Percentiles rank a stretch among this genome's conserved stretches.
These are phyloP conservation scores for Grosmannia serpens DNA, from an alignment of 2,329 filamentous ascomycete genomes.

Conservation along the genomic window DNA sequence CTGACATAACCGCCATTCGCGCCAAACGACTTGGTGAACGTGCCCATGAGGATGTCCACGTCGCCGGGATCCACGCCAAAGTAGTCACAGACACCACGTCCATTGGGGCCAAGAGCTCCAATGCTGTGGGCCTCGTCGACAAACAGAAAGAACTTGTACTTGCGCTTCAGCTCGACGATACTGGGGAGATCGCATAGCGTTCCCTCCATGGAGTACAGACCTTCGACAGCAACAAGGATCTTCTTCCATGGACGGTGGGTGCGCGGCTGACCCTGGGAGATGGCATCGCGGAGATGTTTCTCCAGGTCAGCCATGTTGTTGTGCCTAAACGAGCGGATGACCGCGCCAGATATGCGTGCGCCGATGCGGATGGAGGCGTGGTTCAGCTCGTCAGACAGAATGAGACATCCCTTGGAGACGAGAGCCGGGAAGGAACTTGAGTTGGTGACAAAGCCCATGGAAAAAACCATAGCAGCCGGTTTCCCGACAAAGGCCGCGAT, in stretches of 20 bases:
- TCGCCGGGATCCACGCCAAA: slow-evolving; percentile 81
- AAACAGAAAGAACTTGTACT: slow-evolving; percentile 95
- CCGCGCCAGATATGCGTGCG: slow-evolving; percentile 83
- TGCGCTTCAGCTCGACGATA: slow-evolving; percentile 74
- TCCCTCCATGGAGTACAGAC: slow-evolving; percentile 98
- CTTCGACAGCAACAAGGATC: slow-evolving; percentile 91
- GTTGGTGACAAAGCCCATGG: slow-evolving; percentile 98
- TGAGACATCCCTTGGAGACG: slow-evolving; percentile 82
- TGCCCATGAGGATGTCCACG: slow-evolving; percentile 96
- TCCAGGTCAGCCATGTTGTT: slow-evolving; percentile 90
- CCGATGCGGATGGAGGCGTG: slow-evolving; percentile 96
- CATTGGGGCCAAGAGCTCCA: slow-evolving; percentile 77
- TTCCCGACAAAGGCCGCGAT: slow-evolving; percentile 91
- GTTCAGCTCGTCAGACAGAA: slow-evolving; percentile 95
- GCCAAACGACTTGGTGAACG: slow-evolving; percentile 94
- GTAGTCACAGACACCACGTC: slow-evolving; percentile 93
- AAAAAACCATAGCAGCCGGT: slow-evolving; percentile 90
- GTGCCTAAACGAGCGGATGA: slow-evolving; percentile 95
- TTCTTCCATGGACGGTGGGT: slow-evolving; percentile 99
- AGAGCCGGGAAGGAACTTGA: slow-evolving; percentile 85
- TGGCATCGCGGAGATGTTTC: slow-evolving; percentile 74
- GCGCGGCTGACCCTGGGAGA: slow-evolving; percentile 91
- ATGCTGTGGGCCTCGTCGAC: slow-evolving; percentile 95
- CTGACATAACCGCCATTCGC: slow-evolving; percentile 95
- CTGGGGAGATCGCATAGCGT: slow-evolving; percentile 97